Evolutionary conservation across 331 rosid genomes (phyloP).

Genomic region (Quercus phellos): DNA sequence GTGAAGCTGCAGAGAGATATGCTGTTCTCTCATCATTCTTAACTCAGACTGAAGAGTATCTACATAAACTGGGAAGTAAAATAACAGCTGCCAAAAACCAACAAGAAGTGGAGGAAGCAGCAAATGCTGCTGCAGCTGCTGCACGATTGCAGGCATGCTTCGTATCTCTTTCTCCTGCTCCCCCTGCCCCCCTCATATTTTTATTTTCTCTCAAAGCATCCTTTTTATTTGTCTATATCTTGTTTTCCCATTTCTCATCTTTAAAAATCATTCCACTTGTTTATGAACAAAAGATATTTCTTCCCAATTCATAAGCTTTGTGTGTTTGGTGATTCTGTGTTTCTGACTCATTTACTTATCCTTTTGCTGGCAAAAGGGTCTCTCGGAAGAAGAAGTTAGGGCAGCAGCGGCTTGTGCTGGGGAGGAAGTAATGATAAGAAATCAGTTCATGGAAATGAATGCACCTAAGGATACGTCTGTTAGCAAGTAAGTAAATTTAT

Average conservation of each 20-base stretch:
- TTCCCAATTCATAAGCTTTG: neutral
- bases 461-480: slow-evolving; percentile 92
- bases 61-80: slow-evolving; percentile 89
- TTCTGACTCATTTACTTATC: neutral
- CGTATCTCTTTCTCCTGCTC: neutral
- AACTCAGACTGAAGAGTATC: slow-evolving; percentile 95
- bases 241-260: neutral
- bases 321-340: neutral
- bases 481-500: slow-evolving; percentile 58
- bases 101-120: slow-evolving; percentile 95
- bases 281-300: neutral
- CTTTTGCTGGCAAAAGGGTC: slow-evolving; percentile 65
- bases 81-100: slow-evolving; percentile 88
- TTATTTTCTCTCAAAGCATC: neutral
- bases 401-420: slow-evolving; percentile 97
- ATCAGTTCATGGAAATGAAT: slow-evolving; percentile 92
- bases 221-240: neutral
- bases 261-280: neutral
- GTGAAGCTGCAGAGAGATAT: slow-evolving; percentile 98
- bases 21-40: slow-evolving; percentile 89
- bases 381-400: slow-evolving; percentile 99
- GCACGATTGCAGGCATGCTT: slow-evolving; percentile 84
- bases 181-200: neutral
- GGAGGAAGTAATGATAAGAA: slow-evolving; percentile 95
- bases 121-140: slow-evolving; percentile 84